Evolutionary conservation across 2,329 filamentous ascomycete species (phyloP), one percentile per base, ranked within the genome.

Genomic region (Nothopassalora personata): DNA sequence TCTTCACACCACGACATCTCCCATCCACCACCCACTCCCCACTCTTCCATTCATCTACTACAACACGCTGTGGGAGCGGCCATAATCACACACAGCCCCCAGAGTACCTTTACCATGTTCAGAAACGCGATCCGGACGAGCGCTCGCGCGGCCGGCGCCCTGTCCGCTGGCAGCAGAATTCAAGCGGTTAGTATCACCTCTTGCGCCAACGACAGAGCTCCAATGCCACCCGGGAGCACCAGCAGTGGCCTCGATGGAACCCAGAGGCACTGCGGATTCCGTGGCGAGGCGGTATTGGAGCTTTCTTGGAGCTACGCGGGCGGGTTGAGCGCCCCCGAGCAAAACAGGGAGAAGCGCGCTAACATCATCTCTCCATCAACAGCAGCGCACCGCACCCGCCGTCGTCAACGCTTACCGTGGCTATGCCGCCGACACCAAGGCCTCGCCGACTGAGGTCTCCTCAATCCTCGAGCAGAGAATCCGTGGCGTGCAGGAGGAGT

Each of bases 381-480:
- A 97, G 93, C 84, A 86, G 80, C 92, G 92, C 86, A 88, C 88
- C 83, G 87, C 86, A 81, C 90, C 91, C 77, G 87, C 85, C 77
- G 83, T 84, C 78, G 81, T 87, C 83, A 88, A 86, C 82, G 82
- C 84, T 74, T 60, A 70, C 67, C 90, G 94, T 81, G 85, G 85
- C 80, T 97, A 96, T 82, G 93, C 91, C 77, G 82, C 87, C 80
- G 92, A 96, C 75, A 89, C 90, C 71, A 97, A 97, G 86, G 91
- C 94, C 74, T 80, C 91, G 63, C 94, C 94, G 72, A 99, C 93
- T 74, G 94, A 99, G 85, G 93, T 97, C 73, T 97, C 94, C 72
- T 97, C 93, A 72, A 97, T 99, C 80, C 90, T 99, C 77, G 94
- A 97, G 85, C 93, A 97, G 86, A 87, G 92, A 81, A 99, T 99